Percentiles rank a stretch among this genome's conserved stretches.
phyloP scores from a whole-genome alignment of 805 yeast species.

The Hanseniaspora thailandica region DNA sequence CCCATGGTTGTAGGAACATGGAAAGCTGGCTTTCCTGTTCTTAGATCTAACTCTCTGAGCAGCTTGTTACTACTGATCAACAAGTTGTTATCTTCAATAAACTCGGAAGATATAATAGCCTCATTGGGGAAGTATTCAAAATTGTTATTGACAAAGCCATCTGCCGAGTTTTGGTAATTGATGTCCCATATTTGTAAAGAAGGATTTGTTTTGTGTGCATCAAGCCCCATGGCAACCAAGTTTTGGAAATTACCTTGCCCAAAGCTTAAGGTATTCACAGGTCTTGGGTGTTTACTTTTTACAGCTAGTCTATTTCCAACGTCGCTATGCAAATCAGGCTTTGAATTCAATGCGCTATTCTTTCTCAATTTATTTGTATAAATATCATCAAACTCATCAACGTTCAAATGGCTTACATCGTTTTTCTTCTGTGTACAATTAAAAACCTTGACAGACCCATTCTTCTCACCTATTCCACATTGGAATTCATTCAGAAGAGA shows the following conservation, averaged over 20 bases:
- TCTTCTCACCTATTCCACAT: conserved; percentile 62
- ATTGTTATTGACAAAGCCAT: conserved; percentile 43
- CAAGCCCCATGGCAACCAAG: conserved; percentile 65
- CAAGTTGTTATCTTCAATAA: conserved; percentile 50
- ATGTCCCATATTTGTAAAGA: conserved; percentile 74
- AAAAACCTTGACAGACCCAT: conserved; percentile 53
- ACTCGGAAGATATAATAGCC: conserved; percentile 55
- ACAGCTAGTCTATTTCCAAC: conserved; percentile 28
- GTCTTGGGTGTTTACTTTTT: conserved; percentile 54
- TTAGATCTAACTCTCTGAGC: conserved; percentile 63
- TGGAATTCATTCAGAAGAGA: conserved; percentile 45
- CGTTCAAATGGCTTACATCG: background rate
- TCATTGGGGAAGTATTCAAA: conserved; percentile 59
- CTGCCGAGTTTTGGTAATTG: conserved; percentile 43
- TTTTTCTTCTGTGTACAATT: conserved; percentile 35
- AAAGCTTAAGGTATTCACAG: conserved; percentile 66
- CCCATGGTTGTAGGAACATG: conserved; percentile 70
- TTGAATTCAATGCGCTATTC: conserved; percentile 17
- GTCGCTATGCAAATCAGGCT: conserved; percentile 15
- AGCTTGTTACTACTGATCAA: conserved; percentile 68
- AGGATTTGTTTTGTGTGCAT: conserved; percentile 62
- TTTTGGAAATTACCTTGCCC: conserved; percentile 38
- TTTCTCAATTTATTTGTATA: background rate
- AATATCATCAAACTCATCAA: conserved; percentile 10
- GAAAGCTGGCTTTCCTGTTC: conserved; percentile 51